phyloP scores from a whole-genome alignment of 2,329 filamentous ascomycete species.

The Elsinoe australis region DNA sequence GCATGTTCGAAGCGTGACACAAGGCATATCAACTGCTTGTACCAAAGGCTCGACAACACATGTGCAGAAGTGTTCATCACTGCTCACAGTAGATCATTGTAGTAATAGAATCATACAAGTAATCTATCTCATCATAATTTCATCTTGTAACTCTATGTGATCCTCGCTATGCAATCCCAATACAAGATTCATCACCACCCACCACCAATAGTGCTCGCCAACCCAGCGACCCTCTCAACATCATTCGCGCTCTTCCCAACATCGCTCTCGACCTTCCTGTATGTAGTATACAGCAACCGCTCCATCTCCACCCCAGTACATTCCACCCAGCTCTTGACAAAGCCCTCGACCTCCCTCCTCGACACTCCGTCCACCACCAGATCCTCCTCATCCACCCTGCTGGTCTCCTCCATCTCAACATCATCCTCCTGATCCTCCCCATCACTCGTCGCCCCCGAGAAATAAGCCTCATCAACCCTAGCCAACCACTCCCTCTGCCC shows the following conservation, averaged over 20 bases:
- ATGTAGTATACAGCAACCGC: conserved; percentile 75
- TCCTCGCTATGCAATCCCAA: conserved; percentile 3
- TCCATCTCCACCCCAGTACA: conserved; percentile 63
- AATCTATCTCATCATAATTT: neutral
- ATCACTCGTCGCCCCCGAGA: conserved; percentile 23
- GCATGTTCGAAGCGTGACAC: no score
- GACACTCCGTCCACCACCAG: conserved; percentile 48
- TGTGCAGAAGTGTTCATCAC: no score
- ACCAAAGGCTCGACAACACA: no score
- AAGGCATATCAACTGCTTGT: no score
- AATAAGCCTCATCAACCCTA: conserved; percentile 55
- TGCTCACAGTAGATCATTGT: no score
- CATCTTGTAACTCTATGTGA: neutral
- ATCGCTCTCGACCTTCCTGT: conserved; percentile 87
- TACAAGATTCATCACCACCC: conserved; percentile 61
- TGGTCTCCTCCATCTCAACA: conserved; percentile 10
- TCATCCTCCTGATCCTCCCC: conserved; percentile 26
- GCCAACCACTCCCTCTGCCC: conserved; percentile 48
- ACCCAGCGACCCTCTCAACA: conserved; percentile 73
- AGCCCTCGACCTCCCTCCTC: conserved; percentile 55
- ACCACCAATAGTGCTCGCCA: conserved; percentile 85
- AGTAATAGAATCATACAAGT: no score
- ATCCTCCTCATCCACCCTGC: conserved; percentile 21
- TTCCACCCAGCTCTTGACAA: conserved; percentile 67
- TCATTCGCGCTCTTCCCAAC: conserved; percentile 72